Evolutionary conservation across 169 alveolate genomes (phyloP).

Genomic region (Plasmodium coatneyi): DNA sequence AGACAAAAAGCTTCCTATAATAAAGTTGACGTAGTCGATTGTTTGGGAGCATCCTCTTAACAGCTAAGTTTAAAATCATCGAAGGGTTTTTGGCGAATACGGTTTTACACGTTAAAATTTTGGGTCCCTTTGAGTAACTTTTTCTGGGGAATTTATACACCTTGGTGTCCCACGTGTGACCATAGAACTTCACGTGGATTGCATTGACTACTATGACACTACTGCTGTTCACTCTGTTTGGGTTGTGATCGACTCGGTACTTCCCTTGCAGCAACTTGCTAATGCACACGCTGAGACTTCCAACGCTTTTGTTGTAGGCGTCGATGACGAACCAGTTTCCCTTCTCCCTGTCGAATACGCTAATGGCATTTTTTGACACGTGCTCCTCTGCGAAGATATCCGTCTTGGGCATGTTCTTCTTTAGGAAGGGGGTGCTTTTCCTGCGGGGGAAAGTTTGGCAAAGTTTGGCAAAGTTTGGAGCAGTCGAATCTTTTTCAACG

Average conservation of each 20-base stretch:
- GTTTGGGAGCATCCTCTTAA: conserved; percentile 91
- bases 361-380: conserved; percentile 84
- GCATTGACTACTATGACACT: conserved; percentile 93
- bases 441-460: conserved; percentile 33
- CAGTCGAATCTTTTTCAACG: not conserved
- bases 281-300: conserved; percentile 82
- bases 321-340: conserved; percentile 91
- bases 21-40: conserved; percentile 80
- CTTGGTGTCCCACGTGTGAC: conserved; percentile 94
- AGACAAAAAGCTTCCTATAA: conserved; percentile 87
- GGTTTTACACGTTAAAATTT: conserved; percentile 91
- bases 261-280: conserved; percentile 84
- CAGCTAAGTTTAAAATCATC: conserved; percentile 90
- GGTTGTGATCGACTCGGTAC: conserved; percentile 81
- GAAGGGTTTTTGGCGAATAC: conserved; percentile 92
- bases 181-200: conserved; percentile 87
- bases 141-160: conserved; percentile 88
- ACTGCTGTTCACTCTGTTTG: conserved; percentile 86
- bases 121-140: conserved; percentile 90
- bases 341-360: conserved; percentile 85
- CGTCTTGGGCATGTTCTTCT: conserved; percentile 88
- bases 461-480: not conserved
- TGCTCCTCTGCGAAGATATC: conserved; percentile 88
- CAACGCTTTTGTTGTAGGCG: conserved; percentile 86
- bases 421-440: conserved; percentile 87